Evolutionary conservation across 441 rosid genomes (phyloP).

Genomic region (Gossypium schwendimanii): DNA sequence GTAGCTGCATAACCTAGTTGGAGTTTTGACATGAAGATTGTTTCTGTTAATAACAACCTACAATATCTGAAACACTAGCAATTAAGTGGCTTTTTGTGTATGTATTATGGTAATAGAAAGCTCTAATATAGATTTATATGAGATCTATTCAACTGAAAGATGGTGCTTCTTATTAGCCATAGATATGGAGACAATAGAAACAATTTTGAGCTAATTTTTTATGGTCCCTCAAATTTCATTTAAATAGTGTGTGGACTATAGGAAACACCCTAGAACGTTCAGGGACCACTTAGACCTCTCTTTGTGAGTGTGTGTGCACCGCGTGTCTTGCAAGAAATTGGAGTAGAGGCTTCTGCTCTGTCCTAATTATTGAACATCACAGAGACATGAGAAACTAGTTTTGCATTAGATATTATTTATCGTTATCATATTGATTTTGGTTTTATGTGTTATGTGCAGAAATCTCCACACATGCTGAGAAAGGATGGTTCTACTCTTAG

Average conservation of each 20-base stretch:
- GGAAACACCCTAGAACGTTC: neutral
- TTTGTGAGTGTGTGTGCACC: neutral
- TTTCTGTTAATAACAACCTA: slow-evolving; percentile 10
- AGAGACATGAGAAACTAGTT: neutral
- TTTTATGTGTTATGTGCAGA: slow-evolving; percentile 34
- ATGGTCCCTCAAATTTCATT: neutral
- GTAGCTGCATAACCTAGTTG: neutral
- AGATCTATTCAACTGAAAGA: neutral
- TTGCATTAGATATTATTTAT: neutral
- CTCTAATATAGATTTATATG: neutral
- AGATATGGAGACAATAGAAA: neutral
- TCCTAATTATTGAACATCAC: neutral
- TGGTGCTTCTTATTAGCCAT: neutral
- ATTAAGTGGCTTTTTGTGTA: neutral
- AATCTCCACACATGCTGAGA: slow-evolving; percentile 42
- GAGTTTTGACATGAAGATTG: slow-evolving; percentile 4
- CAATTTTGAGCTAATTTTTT: neutral
- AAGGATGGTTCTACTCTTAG: slow-evolving; percentile 56
- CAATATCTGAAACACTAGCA: slow-evolving; percentile 1
- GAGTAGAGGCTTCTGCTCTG: neutral
- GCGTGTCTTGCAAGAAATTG: neutral
- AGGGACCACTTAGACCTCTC: neutral
- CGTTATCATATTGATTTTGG: slow-evolving; percentile 8
- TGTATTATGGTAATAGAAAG: neutral
- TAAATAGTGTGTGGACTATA: neutral